These are phyloP conservation scores for Termitomyces sp. DNA, from an alignment of 768 basidiomycete species.

Conservation along the genomic window DNA sequence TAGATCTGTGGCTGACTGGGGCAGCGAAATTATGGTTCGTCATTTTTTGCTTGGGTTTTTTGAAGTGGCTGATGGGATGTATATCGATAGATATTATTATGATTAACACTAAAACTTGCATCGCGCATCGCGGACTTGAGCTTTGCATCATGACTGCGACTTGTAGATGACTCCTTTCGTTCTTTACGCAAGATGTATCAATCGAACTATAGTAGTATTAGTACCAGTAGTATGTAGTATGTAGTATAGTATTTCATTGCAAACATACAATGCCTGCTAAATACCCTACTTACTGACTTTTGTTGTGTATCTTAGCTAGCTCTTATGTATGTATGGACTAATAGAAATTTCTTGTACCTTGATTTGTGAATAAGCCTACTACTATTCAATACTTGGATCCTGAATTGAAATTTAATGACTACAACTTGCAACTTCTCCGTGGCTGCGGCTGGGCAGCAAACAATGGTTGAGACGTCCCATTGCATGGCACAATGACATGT, in stretches of 20 bases:
- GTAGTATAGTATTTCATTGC: no score
- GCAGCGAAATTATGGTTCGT: not conserved
- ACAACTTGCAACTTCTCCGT: no score
- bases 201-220: not conserved
- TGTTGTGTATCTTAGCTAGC: not conserved
- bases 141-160: not conserved
- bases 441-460: no score
- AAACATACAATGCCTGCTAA: not conserved
- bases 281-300: not conserved
- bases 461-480: no score
- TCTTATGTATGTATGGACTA: not conserved
- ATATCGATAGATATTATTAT: not conserved
- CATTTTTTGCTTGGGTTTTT: not conserved
- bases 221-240: not conserved
- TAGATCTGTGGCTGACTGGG: not conserved
- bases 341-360: not conserved
- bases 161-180: not conserved
- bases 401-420: no score
- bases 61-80: no score
- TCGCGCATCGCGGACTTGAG: not conserved
- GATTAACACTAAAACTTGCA: not conserved
- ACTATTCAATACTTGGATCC: no score
- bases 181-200: not conserved
- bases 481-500: no score
- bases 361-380: no score